A percentile compares a stretch with the other conserved stretches of the same genome.
phyloP scores from a whole-genome alignment of 2,329 filamentous ascomycete genomes.

The Periconia sp. region DNA sequence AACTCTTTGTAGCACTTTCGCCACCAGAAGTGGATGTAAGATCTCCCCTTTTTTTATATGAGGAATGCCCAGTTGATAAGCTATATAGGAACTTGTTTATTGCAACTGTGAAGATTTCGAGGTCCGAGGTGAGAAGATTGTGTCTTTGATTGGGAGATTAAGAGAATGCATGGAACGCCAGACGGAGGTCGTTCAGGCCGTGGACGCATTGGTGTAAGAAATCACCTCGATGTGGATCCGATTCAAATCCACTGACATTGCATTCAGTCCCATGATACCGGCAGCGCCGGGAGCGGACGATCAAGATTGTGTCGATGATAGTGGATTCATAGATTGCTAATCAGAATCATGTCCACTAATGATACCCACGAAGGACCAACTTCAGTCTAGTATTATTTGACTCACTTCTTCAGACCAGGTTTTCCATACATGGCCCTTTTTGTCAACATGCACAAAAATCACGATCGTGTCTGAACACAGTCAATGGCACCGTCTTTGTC shows the following conservation, averaged over 20 bases:
- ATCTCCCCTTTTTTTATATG: background rate
- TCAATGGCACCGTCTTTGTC: too few species aligned
- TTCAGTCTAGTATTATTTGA: too few species aligned
- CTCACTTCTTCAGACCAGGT: too few species aligned
- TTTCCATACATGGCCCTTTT: too few species aligned
- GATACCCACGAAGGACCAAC: too few species aligned
- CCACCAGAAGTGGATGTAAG: constrained; percentile 12
- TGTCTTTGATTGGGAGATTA: constrained; percentile 8
- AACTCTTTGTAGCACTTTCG: constrained; percentile 7
- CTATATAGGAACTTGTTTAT: constrained; percentile 11
- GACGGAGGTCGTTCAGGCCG: constrained; percentile 11
- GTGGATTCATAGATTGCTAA: constrained; percentile 11
- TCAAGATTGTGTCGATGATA: constrained; percentile 10
- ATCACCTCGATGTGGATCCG: background rate
- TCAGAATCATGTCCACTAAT: too few species aligned
- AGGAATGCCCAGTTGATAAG: background rate
- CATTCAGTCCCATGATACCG: constrained; percentile 6
- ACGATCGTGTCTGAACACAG: too few species aligned
- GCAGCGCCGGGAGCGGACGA: constrained; percentile 1
- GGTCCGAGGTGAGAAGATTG: constrained; percentile 10
- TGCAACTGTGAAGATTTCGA: constrained; percentile 17
- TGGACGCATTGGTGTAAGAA: constrained; percentile 11
- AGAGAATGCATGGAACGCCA: constrained; percentile 13
- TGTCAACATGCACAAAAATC: too few species aligned
- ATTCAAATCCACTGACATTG: background rate